Percentiles rank a stretch among this genome's conserved stretches.
Conservation (phyloP, 768 basidiomycete genomes). For the Boletus speciosus region DNA sequence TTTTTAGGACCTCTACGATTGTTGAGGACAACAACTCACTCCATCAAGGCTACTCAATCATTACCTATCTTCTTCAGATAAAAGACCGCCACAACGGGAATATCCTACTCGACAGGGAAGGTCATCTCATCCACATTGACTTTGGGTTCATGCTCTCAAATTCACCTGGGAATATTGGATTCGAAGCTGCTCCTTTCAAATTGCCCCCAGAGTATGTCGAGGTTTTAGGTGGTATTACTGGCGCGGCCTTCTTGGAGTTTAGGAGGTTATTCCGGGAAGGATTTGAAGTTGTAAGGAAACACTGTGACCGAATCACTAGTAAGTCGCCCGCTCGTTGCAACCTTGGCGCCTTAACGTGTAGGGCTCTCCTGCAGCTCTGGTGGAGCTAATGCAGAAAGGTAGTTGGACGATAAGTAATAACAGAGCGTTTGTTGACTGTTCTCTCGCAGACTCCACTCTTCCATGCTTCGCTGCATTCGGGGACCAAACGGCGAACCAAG, state of each 20-base stretch:
- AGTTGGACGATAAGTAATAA: slow-evolving; percentile 7
- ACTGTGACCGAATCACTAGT: slow-evolving; percentile 96
- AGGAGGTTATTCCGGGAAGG: slow-evolving; percentile 85
- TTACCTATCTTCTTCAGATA: slow-evolving; percentile 95
- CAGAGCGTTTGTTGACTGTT: slow-evolving; percentile 1
- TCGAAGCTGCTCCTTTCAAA: slow-evolving; percentile 99
- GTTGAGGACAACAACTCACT: neutral
- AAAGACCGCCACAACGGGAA: slow-evolving; percentile 99
- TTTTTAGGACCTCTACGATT: neutral
- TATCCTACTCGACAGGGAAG: slow-evolving; percentile 92
- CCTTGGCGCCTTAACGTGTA: slow-evolving; percentile 4
- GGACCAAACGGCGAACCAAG: slow-evolving; percentile 82
- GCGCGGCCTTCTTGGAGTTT: slow-evolving; percentile 79
- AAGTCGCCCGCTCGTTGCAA: slow-evolving; percentile 24
- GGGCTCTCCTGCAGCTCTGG: slow-evolving; percentile 52
- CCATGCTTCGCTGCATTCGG: slow-evolving; percentile 91
- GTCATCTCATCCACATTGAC: slow-evolving; percentile 94
- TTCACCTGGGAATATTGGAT: slow-evolving; percentile 95
- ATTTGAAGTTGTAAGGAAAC: slow-evolving; percentile 91
- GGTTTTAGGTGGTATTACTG: slow-evolving; percentile 83
- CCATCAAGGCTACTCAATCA: slow-evolving; percentile 77
- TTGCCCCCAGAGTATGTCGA: slow-evolving; percentile 93
- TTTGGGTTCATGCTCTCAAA: slow-evolving; percentile 98
- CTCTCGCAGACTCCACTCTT: slow-evolving; percentile 67
- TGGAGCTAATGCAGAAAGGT: slow-evolving; percentile 99